Base-by-base conservation (phyloP, 75 land plant species). In the Selaginella tamariscina region DNA sequence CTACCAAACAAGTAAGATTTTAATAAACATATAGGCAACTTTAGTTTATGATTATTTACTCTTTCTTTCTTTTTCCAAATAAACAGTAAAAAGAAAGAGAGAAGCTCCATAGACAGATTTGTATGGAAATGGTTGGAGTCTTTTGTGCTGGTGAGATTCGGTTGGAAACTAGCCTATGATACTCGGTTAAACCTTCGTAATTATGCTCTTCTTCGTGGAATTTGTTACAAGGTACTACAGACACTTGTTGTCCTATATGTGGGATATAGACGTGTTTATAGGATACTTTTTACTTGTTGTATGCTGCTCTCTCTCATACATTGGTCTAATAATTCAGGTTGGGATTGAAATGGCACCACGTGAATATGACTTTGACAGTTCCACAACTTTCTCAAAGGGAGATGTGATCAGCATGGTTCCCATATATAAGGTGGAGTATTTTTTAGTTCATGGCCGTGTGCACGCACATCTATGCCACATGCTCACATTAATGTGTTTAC, bases 311-410 rank as follows among this genome's bases (percentile, higher is more conserved):
- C 49, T 39, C 15, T 5, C 15, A 5, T 39, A 39, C 15, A 39
- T 39, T 39, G 11, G 15, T 39, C 49, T 39, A 39, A 5, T 39
- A 5, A 39, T 15, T n/a, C 26, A 59, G 62, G 62, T 59, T 59
- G 62, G 62, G 9, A 59, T 59, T 59, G 62, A 59, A 26, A 59
- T 59, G 23, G 62, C 62, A 2, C 62, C 62, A 8, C 62, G 62
- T 2, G n/a, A n/a, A 8, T 59, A 59, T n/a, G n/a, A 59, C 62
- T 59, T 21, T 21, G n/a, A 59, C 21, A 59, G 24, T 59, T 2
- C 62, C 62, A 59, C 62, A 21, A 21, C 21, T 23, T 59, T 59
- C 26, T 23, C 62, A n/a, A 59, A 59, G 62, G 26, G 8, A 21
- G 62, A 59, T 59, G 26, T 59, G 8, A 59, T 59, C 2, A 59